phyloP scores from a whole-genome alignment of 1,139 yeast genomes.

The Taphrina wiesneri region DNA sequence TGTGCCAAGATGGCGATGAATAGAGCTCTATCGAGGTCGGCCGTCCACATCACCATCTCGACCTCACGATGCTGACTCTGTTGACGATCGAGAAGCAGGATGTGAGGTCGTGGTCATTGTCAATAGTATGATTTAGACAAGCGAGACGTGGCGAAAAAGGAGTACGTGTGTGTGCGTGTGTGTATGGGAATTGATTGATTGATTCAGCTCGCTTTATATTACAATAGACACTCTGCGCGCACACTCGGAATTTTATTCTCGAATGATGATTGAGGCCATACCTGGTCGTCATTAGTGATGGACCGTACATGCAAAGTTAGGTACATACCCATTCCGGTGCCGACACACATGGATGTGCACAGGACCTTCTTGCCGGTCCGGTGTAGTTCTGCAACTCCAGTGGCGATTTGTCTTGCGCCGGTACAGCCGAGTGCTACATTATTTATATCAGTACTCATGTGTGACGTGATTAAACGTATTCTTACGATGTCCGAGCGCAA shows the following conservation, averaged over 20 bases:
- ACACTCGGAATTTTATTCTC: background rate
- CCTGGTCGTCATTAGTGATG: background rate
- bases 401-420: constrained; percentile 92
- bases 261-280: constrained; percentile 22
- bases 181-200: background rate
- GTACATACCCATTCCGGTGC: constrained; percentile 44
- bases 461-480: background rate
- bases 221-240: background rate
- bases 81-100: no score
- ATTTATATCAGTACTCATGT: background rate
- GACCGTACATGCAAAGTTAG: background rate
- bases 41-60: constrained; percentile 5
- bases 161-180: background rate
- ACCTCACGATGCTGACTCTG: background rate
- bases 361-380: constrained; percentile 71
- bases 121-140: background rate
- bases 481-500: constrained; percentile 87
- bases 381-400: constrained; percentile 75
- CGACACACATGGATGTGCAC: constrained; percentile 93
- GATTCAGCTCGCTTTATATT: background rate
- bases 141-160: background rate
- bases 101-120: background rate
- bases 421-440: constrained; percentile 68
- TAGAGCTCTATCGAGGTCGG: background rate
- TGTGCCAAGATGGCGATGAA: background rate